These are phyloP conservation scores for Solanum bulbocastanum DNA, from an alignment of 257 asterid species.

Conservation along the genomic window DNA sequence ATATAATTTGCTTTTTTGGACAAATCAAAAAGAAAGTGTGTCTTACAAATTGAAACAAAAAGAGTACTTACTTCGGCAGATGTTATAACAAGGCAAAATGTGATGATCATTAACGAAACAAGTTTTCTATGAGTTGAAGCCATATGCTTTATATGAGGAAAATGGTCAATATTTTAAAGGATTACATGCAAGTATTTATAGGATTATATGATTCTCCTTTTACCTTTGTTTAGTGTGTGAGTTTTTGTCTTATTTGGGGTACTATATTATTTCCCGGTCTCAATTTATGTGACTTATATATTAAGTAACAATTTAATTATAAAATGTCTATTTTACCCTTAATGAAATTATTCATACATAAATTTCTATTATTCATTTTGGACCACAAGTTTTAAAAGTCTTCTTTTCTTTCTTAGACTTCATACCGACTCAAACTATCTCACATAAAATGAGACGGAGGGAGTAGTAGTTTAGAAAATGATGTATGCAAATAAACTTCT, in stretches of 20 bases:
- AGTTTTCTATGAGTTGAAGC: background rate
- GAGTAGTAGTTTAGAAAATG: background rate
- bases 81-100: conserved; percentile 15
- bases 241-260: background rate
- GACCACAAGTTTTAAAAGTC: too few species aligned
- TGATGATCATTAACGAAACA: background rate
- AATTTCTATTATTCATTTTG: too few species aligned
- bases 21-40: background rate
- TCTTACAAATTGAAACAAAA: background rate
- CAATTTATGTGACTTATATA: too few species aligned
- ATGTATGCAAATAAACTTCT: background rate
- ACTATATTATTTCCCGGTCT: background rate
- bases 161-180: background rate
- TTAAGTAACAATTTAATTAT: too few species aligned
- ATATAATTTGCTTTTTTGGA: too few species aligned
- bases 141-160: background rate
- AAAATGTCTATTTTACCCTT: too few species aligned
- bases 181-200: background rate
- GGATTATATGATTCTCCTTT: background rate
- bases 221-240: background rate
- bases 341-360: too few species aligned
- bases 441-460: too few species aligned
- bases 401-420: too few species aligned
- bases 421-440: too few species aligned
- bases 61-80: conserved; percentile 25